These are phyloP conservation scores for Isoetes taiwanensis DNA, from an alignment of 75 land plant genomes.

Conservation along the genomic window DNA sequence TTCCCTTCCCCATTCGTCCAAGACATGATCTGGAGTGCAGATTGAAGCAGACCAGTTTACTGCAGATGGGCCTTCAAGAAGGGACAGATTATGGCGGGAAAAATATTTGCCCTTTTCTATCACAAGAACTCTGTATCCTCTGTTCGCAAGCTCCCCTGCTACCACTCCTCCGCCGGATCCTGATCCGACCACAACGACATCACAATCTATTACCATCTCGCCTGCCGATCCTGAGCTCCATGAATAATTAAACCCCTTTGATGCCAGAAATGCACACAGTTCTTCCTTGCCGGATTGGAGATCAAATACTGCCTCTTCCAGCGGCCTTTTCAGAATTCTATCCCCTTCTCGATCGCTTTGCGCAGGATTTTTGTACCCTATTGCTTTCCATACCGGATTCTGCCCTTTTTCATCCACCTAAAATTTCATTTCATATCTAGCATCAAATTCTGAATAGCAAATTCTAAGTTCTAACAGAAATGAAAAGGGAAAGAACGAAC, in stretches of 20 bases:
- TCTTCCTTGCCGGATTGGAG: too few relatives aligned
- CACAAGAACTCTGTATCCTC: slow-evolving; percentile 60
- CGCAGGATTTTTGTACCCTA: slow-evolving; percentile 41
- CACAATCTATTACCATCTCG: slow-evolving; percentile 49
- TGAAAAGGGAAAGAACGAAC: too few relatives aligned
- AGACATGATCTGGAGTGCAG: slow-evolving; percentile 43
- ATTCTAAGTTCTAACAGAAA: too few relatives aligned
- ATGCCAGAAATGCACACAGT: too few relatives aligned
- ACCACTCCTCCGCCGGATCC: slow-evolving; percentile 90
- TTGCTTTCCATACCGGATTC: slow-evolving; percentile 74
- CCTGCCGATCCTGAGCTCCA: too few relatives aligned
- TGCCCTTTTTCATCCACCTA: slow-evolving; percentile 57
- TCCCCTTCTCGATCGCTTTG: too few relatives aligned
- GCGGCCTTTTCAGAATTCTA: too few relatives aligned
- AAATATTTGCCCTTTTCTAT: slow-evolving; percentile 77
- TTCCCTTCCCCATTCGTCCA: slow-evolving; percentile 47
- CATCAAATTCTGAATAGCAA: too few relatives aligned
- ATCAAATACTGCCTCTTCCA: too few relatives aligned
- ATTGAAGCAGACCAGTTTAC: slow-evolving; percentile 78
- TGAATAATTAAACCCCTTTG: too few relatives aligned
- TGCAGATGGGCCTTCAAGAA: slow-evolving; percentile 59
- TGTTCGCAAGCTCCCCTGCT: slow-evolving; percentile 49
- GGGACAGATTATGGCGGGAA: slow-evolving; percentile 28
- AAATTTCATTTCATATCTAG: too few relatives aligned
- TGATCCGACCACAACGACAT: slow-evolving; percentile 72